Base-by-base conservation (phyloP, 176 grass and related monocot genomes). In the Ensete ventricosum region DNA sequence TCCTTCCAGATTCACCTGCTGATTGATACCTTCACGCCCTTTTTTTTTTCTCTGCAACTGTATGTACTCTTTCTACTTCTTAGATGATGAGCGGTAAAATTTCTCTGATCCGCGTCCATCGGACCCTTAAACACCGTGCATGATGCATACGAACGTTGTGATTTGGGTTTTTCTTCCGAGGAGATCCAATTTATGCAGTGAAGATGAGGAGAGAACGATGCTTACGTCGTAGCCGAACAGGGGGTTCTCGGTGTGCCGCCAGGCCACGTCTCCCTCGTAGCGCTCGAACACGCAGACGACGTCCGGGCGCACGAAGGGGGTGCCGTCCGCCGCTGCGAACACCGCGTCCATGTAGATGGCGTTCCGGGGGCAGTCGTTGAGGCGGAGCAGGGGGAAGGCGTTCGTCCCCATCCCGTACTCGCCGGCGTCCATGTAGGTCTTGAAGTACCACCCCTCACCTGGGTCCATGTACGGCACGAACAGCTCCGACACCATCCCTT, bases 401-500 rank as follows among this genome's bases (percentile, higher is more conserved):
- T 88, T 80, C 72, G 91, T 82, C 25, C 94, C 90, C 74, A 97
- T 93, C 0, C 90, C 90, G 72, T 93, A 97, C 82, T 97, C 94
- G 19, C 94, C 94, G 51, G 90, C 90, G 74, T 97, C 94, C 90
- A 97, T 85, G 75, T 89, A 97, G n/a, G 94, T 93, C 82, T 97
- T 97, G 79, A 97, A 97, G 80, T 97, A 97, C 94, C 94, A 97
- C 14, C 82, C 90, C 66, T 90, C 90, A 0, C 88, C 77, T 5
- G 94, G 94, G 82, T 97, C 94, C 90, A 97, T 97, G 82, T 97
- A 97, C 24, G 94, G 94, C 73, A 97, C 94, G 73, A 97, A 97
- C 70, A 97, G 76, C 82, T 97, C 94, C 73, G 94, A 97, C 60
- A 69, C 80, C 73, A 85, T 82, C 14, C 94, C 94, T 80, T 90